Conservation (phyloP, 2,329 filamentous ascomycete genomes). For the Helotiales sp. region DNA sequence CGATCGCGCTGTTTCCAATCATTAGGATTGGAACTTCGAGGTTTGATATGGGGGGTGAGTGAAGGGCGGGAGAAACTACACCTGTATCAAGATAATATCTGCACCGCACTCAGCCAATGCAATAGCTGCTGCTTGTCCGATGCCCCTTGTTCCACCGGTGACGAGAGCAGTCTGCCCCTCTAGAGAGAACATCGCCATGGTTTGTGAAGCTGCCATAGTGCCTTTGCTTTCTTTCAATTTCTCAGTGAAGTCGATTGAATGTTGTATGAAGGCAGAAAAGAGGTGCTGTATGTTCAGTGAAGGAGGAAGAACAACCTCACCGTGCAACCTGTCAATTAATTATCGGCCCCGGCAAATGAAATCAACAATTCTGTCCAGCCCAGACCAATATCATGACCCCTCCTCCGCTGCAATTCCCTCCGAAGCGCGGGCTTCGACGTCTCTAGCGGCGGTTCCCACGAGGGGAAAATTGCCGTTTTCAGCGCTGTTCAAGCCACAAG, state of each 20-base stretch:
- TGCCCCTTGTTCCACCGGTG: slow-evolving; percentile 47
- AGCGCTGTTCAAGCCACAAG: background rate
- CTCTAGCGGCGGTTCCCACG: slow-evolving; percentile 2
- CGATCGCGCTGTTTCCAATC: slow-evolving; percentile 37
- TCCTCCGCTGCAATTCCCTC: background rate
- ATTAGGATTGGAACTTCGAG: background rate
- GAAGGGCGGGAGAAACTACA: slow-evolving; percentile 28
- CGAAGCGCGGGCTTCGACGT: background rate
- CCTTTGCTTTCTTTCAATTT: background rate
- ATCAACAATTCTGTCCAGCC: background rate
- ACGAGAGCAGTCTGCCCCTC: slow-evolving; percentile 46
- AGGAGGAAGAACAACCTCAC: background rate
- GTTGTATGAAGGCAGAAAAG: background rate
- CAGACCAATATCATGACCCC: background rate
- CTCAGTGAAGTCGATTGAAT: background rate
- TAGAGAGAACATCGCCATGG: slow-evolving; percentile 42
- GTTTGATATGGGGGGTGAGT: background rate
- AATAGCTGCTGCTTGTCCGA: slow-evolving; percentile 46
- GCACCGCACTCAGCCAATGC: slow-evolving; percentile 47
- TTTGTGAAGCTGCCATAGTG: slow-evolving; percentile 34
- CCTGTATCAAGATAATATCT: slow-evolving; percentile 48
- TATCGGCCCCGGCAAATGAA: background rate
- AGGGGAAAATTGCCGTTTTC: slow-evolving; percentile 13
- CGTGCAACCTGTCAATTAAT: no score
- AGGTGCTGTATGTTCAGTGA: background rate